Percentiles rank a stretch among this genome's conserved stretches.
phyloP scores from a whole-genome alignment of 352 stramenopile genomes.

The Aphanomyces stellatus region DNA sequence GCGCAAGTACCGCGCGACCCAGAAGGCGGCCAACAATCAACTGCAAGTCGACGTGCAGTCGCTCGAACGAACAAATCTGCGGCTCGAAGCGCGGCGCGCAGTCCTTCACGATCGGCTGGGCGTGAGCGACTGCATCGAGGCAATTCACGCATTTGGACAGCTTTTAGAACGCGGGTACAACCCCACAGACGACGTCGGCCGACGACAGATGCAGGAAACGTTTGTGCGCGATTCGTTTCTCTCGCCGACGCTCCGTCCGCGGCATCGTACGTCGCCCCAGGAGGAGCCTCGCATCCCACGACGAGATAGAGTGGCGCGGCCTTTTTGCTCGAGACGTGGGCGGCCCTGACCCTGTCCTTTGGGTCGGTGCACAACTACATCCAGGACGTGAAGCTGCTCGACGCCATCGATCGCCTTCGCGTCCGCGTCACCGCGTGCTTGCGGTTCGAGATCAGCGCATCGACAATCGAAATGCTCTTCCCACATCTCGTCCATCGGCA shows the following conservation, averaged over 20 bases:
- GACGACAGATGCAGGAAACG: too few relatives aligned
- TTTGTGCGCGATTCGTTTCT: background rate
- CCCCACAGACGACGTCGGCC: too few relatives aligned
- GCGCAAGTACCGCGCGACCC: background rate
- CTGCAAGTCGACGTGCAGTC: background rate
- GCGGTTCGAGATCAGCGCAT: background rate
- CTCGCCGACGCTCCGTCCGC: background rate
- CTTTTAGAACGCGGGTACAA: background rate
- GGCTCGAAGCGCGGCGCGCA: background rate
- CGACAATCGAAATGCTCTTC: background rate
- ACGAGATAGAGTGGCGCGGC: background rate
- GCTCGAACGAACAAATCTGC: background rate
- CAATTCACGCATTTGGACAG: background rate
- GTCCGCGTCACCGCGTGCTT: background rate
- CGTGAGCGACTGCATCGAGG: background rate
- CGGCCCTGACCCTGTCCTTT: background rate
- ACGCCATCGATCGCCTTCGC: background rate
- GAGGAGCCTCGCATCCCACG: too few relatives aligned
- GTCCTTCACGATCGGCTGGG: background rate
- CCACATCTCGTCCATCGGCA: background rate
- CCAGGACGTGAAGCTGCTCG: background rate
- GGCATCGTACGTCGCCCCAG: background rate
- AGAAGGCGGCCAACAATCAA: background rate
- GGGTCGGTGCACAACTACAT: too few relatives aligned
- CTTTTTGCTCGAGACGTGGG: background rate